Base-by-base conservation (phyloP, 2,329 filamentous ascomycete genomes). In the Pseudogymnoascus verrucosus region DNA sequence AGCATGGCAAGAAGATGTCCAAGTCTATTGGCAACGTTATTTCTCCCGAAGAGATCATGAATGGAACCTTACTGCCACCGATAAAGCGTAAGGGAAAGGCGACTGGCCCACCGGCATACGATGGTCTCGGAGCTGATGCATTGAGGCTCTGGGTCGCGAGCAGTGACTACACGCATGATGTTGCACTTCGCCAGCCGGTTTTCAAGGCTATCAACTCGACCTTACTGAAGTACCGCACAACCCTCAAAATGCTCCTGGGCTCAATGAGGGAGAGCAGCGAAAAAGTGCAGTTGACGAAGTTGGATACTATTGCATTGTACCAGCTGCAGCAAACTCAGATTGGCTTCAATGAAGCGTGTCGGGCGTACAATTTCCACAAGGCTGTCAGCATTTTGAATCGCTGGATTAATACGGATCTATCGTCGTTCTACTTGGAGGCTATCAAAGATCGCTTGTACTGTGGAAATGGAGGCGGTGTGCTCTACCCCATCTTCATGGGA, bases 1-100 rank as follows among this genome's bases (percentile, higher is more conserved):
- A 89, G 60, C 79, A 89, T 37, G 93, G 93, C n/a, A 91, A 90
- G 73, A 99, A 99, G 76, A 99, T 99, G 95, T 97, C 93, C 73
- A 99, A 99, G 76, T 97, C 92, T 0, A 78, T 97, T 1, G 95
- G 95, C 14, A 99, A 99, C 71, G 88, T 90, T 28, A 86, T 98
- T 63, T 82, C 85, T 0, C 93, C 93, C 0, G 79, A 84, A 5
- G 82, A 96, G 66, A 92, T 99, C 68, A 95, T 97, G 80, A 85
- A 91, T 62, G 93, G 93, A 5, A 86, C 87, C 3, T 79, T 96
- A 10, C 77, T 96, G 12, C 89, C 89, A 5, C 86, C 88, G 0
- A 72, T 88, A 39, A 90, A 89, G 72, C 76, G 76, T 47, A 88
- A 85, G 71, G 78, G 78, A 54, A 74, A 77, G 51, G 82, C 82